Base-by-base conservation (phyloP, 192 early-diverging fungal genomes). In the Backusella tarrabulga region DNA sequence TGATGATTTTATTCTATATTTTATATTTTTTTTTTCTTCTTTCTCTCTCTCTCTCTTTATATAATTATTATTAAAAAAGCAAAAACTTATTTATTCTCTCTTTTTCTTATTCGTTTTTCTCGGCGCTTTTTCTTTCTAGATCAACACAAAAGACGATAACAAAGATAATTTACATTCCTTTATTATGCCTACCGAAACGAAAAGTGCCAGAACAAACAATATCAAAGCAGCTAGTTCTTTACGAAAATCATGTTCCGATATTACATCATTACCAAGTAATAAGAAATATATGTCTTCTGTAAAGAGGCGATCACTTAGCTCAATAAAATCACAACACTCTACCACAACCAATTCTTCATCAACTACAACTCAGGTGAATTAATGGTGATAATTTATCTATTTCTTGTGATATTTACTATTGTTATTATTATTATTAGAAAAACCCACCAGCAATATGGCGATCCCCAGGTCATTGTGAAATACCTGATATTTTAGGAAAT, bases 171-270 rank as follows among this genome's bases (percentile, higher is more conserved):
- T 14, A 60, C 23, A 9, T 11, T 60, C 54, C 6, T 23, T 60
- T 60, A 60, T 21, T 60, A 63, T 63, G 56, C 56, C 23, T 1
- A 63, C 56, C 9, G 23, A 63, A 12, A 63, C 56, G 1, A 63
- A 63, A 63, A 63, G 56, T 14, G 23, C 23, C 23, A 11, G 56
- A 63, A 63, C 56, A 63, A 63, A 63, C 29, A 63, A 23, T 29
- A 63, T 63, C 23, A 63, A 29, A 26, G 56, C 12, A 63, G 21
- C 56, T 12, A 29, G 56, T 63, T 26, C 56, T 29, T n/a, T 29
- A 29, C 56, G 71, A 67, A 80, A 80, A 68, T 80, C 79, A 73
- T 67, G 63, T 26, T 80, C 79, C 21, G 75, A 80, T 40, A 76
- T 68, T 23, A 80, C 75, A 32, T 46, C 56, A 5, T 1, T 63